Conservation (phyloP, 1,284 basidiomycete species). For the Trichosporon sp. region DNA sequence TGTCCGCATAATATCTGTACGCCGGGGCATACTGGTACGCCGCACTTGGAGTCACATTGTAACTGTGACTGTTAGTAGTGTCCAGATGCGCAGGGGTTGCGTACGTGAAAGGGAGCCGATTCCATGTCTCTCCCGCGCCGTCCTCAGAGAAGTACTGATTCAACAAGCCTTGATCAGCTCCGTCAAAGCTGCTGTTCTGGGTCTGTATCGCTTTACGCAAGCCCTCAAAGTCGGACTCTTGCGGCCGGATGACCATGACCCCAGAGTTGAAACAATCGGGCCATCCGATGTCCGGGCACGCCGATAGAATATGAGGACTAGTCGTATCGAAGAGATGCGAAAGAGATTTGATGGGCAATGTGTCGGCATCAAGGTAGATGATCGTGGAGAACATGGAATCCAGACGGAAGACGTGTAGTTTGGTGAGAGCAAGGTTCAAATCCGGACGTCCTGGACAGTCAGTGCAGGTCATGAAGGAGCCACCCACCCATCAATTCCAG, state of each 20-base stretch:
- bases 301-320: slow-evolving; percentile 62
- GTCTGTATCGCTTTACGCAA: slow-evolving; percentile 59
- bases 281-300: slow-evolving; percentile 95
- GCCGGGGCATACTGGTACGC: slow-evolving; percentile 98
- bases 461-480: slow-evolving; percentile 17
- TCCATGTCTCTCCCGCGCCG: slow-evolving; percentile 75
- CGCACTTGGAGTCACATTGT: slow-evolving; percentile 97
- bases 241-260: slow-evolving; percentile 82
- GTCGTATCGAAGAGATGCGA: slow-evolving; percentile 79
- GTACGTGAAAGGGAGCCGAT: slow-evolving; percentile 81
- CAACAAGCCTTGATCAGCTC: slow-evolving; percentile 91
- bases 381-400: slow-evolving; percentile 77
- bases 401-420: slow-evolving; percentile 91
- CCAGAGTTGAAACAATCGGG: slow-evolving; percentile 99
- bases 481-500: slow-evolving; percentile 78
- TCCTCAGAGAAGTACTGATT: slow-evolving; percentile 78
- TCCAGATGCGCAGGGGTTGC: slow-evolving; percentile 23
- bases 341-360: slow-evolving; percentile 82
- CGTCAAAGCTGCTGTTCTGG: slow-evolving; percentile 85
- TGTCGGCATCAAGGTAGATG: slow-evolving; percentile 94
- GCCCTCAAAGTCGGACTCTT: slow-evolving; percentile 75
- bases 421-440: slow-evolving; percentile 87
- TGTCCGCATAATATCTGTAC: slow-evolving; percentile 85
- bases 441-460: slow-evolving; percentile 77
- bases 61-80: slow-evolving; percentile 54